Evolutionary conservation across 2,329 filamentous ascomycete genomes (phyloP), one percentile per base, ranked within the genome.

Genomic region (Xylariales sp.): DNA sequence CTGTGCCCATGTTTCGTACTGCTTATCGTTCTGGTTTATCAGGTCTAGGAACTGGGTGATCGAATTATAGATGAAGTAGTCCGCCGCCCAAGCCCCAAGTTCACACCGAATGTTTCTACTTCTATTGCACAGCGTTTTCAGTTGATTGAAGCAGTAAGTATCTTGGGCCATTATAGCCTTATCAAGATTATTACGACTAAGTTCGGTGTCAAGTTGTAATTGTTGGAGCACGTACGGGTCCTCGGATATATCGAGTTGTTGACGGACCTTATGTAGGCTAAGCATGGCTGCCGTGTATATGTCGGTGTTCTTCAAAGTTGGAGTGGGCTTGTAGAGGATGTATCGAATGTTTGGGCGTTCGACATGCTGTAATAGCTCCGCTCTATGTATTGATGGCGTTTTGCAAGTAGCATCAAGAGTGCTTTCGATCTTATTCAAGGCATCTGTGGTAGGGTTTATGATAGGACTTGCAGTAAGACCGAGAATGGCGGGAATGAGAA

Each of bases 381-480:
- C 72, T 2, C 84, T 74, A 52, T 90, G 77, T 2, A 73, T 51
- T 3, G 75, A 82, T 0, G 89, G 89, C 1, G 82, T 83, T 42
- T 72, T 75, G 46, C 83, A 85, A 21, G 76, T 66, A 1, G 87
- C 76, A 54, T 89, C 73, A 29, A 95, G 64, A 28, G 84, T 86
- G 4, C 56, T 46, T 55, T 95, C 88, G 6, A 95, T 72, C 5
- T 59, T 55, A 57, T 74, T 63, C 12, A 91, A 66, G 24, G 72
- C 72, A 2, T 65, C 60, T 2, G 70, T 56, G 13, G 72, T 72
- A 2, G 74, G 77, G 39, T 69, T 76, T 46, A 83, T 78, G 4
- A 87, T 74, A 0, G 88, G 88, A 44, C 85, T 94, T 1, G 89
- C 89, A 6, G 84, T 90, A 17, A 95, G 67, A 0, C 88, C 89